Conservation (phyloP, 345 rosid species). For the Pugionium cornutum region DNA sequence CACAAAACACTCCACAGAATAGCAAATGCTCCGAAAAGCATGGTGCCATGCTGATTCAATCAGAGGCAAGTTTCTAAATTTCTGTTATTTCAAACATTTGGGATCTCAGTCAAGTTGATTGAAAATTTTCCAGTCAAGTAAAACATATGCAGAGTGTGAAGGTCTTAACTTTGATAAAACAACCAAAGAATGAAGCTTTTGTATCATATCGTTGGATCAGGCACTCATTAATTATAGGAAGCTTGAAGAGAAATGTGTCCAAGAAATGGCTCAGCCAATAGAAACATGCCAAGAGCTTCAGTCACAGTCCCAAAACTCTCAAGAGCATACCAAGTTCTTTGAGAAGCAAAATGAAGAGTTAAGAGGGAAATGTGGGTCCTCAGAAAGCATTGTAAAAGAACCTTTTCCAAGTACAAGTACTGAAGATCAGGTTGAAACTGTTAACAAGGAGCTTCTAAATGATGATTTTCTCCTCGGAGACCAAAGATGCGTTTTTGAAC, state of each 20-base stretch:
- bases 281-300: slow-evolving; percentile 47
- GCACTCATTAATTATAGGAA: slow-evolving; percentile 50
- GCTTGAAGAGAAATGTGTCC: slow-evolving; percentile 46
- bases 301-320: slow-evolving; percentile 41
- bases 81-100: slow-evolving; percentile 18
- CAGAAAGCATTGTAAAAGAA: slow-evolving; percentile 42
- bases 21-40: slow-evolving; percentile 44
- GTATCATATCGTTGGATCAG: slow-evolving; percentile 56
- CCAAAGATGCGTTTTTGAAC: slow-evolving; percentile 30
- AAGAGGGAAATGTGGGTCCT: slow-evolving; percentile 45
- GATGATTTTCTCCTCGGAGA: slow-evolving; percentile 32
- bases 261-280: slow-evolving; percentile 43
- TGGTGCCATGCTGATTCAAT: slow-evolving; percentile 22
- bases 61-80: slow-evolving; percentile 25
- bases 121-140: slow-evolving; percentile 48
- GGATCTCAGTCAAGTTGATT: slow-evolving; percentile 35
- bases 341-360: slow-evolving; percentile 53
- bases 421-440: slow-evolving; percentile 45
- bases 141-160: slow-evolving; percentile 47
- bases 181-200: slow-evolving; percentile 62
- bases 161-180: slow-evolving; percentile 53
- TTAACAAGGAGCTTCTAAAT: slow-evolving; percentile 28
- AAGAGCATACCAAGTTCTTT: slow-evolving; percentile 37
- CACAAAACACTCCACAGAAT: slow-evolving; percentile 42
- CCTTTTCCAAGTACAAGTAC: slow-evolving; percentile 41